A percentile compares a stretch with the other conserved stretches of the same genome.
These are phyloP conservation scores for Wickerhamomyces xylosicus DNA, from an alignment of 805 yeast genomes.

Conservation along the genomic window DNA sequence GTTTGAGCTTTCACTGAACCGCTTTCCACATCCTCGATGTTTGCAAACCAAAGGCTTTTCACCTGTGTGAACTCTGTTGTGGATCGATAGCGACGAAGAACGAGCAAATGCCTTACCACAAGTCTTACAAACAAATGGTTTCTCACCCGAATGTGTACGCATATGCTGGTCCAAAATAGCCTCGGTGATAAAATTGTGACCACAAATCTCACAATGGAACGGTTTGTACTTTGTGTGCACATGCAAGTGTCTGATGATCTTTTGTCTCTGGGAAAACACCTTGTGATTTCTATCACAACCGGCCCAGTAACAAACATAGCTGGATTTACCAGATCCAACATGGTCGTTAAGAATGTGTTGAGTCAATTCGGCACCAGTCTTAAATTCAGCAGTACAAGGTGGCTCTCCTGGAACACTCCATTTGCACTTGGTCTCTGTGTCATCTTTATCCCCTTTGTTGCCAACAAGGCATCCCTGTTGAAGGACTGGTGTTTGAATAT, in stretches of 20 bases:
- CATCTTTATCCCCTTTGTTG: slow-evolving; percentile 1
- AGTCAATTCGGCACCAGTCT: slow-evolving; percentile 50
- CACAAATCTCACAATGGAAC: slow-evolving; percentile 59
- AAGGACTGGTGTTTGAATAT: slow-evolving; percentile 4
- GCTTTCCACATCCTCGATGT: slow-evolving; percentile 70
- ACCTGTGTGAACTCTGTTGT: slow-evolving; percentile 80
- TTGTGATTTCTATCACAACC: slow-evolving; percentile 58
- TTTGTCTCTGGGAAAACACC: slow-evolving; percentile 75
- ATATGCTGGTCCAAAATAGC: slow-evolving; percentile 71
- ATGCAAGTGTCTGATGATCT: slow-evolving; percentile 75
- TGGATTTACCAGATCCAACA: slow-evolving; percentile 61
- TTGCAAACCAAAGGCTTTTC: slow-evolving; percentile 78
- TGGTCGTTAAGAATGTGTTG: slow-evolving; percentile 62
- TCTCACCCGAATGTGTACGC: slow-evolving; percentile 83
- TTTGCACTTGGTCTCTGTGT: slow-evolving; percentile 14
- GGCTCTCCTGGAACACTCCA: slow-evolving; percentile 12
- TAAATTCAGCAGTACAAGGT: slow-evolving; percentile 41
- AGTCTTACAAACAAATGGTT: slow-evolving; percentile 62
- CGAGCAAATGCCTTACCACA: slow-evolving; percentile 81
- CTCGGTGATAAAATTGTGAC: slow-evolving; percentile 65
- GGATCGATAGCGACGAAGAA: slow-evolving; percentile 73
- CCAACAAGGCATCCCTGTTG: neutral
- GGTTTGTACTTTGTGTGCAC: slow-evolving; percentile 85
- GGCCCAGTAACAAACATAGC: slow-evolving; percentile 68
- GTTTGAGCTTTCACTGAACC: slow-evolving; percentile 85